Base-by-base conservation (phyloP, 148 eudicot species). In the Rhododendron simsii region DNA sequence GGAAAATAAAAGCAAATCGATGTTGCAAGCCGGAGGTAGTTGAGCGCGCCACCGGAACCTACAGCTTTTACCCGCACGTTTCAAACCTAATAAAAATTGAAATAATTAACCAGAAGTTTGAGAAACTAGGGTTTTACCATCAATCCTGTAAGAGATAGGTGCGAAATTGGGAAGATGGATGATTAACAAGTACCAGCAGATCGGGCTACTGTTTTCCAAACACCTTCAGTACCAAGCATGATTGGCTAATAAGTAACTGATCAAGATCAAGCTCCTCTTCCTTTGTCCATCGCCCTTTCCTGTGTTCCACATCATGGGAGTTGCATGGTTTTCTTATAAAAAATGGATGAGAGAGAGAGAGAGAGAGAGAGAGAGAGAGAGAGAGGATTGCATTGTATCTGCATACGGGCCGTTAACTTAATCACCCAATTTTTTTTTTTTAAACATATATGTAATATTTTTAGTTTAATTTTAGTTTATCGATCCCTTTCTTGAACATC, bases 231-330 rank as follows among this genome's bases (percentile, higher is more conserved):
- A 39, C 44, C 44, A 39, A 5, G 44, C 99, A 85, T 95, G 98
- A 87, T 93, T 94, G 78, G 97, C 97, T 55, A 96, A 93, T 55
- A 96, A 93, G 87, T 96, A 96, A 85, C 94, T 94, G 63, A 94
- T 95, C 82, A 95, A 93, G 30, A 96, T 95, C 86, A 93, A 87
- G 88, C n/a, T 96, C 99, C 90, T 96, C 99, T 85, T 95, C 99
- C 98, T 94, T 94, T 44, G 99, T 96, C 99, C 99, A 96, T 82
- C 98, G 99, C 83, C 99, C 98, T 91, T 95, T 96, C 87, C 99
- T 94, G 75, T 92, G 94, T 88, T 96, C 98, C 55, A 30, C 86
- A 20, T 95, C 97, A 57, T 89, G 91, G 16, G 94, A 93, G 86
- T 65, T 88, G 44, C 83, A 81, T 90, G 91, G 85, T 86, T 87